Evolutionary conservation across 495 filamentous ascomycete genomes (phyloP).

Genomic region (Chaetomium fimeti): DNA sequence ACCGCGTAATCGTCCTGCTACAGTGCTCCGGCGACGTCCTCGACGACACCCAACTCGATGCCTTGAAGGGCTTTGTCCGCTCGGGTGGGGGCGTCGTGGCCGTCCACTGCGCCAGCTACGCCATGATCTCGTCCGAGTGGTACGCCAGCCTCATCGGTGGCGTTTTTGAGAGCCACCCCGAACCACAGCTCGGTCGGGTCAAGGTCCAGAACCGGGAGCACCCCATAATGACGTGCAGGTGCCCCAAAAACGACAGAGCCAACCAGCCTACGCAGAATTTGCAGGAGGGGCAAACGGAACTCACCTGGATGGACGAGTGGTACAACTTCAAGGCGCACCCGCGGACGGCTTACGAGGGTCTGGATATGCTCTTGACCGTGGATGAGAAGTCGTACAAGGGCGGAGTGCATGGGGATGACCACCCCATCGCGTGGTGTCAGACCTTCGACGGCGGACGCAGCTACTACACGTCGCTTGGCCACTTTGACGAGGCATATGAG

Average conservation of each 20-base stretch:
- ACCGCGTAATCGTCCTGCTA: conserved; percentile 38
- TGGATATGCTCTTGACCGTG: conserved; percentile 36
- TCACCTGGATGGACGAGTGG: conserved; percentile 44
- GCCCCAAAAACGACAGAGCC: neutral
- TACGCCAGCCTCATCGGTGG: conserved; percentile 41
- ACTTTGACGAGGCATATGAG: conserved; percentile 42
- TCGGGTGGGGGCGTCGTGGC: conserved; percentile 40
- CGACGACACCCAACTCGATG: conserved; percentile 29
- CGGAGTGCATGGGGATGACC: conserved; percentile 33
- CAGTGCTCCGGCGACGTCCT: conserved; percentile 42
- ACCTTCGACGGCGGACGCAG: conserved; percentile 39
- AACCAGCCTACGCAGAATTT: neutral
- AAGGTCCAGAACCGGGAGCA: conserved; percentile 29
- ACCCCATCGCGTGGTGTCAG: conserved; percentile 41
- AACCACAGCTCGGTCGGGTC: conserved; percentile 33
- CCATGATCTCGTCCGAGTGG: conserved; percentile 31
- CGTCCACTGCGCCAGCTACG: conserved; percentile 42
- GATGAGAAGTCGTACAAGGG: conserved; percentile 37
- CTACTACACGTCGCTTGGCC: conserved; percentile 43
- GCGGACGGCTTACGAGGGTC: conserved; percentile 6
- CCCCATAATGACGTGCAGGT: conserved; percentile 25
- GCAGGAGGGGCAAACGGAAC: conserved; percentile 10
- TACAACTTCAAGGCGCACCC: conserved; percentile 42
- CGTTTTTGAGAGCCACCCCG: conserved; percentile 38
- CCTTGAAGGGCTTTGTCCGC: conserved; percentile 34